These are phyloP conservation scores for Mimosa pudica DNA, from an alignment of 306 rosid species.

Conservation along the genomic window DNA sequence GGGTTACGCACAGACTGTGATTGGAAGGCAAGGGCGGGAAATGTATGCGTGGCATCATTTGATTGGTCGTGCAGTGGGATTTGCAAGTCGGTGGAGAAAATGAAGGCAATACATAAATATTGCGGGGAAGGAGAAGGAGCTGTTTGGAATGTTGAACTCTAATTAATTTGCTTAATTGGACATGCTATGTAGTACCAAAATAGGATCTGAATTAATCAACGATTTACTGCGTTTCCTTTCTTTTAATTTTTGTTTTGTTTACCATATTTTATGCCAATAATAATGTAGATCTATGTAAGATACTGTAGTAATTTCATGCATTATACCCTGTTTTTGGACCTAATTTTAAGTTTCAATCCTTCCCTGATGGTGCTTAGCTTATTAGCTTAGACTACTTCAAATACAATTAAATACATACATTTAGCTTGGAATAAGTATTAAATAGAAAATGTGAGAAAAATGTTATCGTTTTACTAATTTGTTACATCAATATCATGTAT, in stretches of 20 bases:
- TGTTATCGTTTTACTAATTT: not conserved
- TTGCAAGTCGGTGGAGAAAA: constrained; percentile 74
- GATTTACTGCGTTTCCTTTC: not conserved
- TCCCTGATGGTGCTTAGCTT: not conserved
- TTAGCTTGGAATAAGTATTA: not conserved
- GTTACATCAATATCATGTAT: not conserved
- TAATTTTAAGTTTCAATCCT: too few species aligned
- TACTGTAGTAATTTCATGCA: not conserved
- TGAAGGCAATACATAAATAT: constrained; percentile 64
- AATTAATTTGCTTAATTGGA: not conserved
- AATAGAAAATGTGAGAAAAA: not conserved
- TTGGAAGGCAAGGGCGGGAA: constrained; percentile 72
- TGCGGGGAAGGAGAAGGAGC: constrained; percentile 76
- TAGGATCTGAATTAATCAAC: not conserved
- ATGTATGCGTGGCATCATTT: constrained; percentile 78
- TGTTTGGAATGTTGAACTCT: constrained; percentile 69
- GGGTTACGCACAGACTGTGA: constrained; percentile 55
- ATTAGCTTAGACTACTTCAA: not conserved
- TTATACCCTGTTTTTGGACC: too few species aligned
- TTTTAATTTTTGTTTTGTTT: not conserved
- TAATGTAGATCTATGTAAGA: not conserved
- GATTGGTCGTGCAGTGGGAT: constrained; percentile 97
- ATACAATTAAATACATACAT: not conserved
- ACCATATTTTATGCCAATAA: not conserved
- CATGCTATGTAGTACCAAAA: not conserved